Evolutionary conservation across 495 filamentous ascomycete species (phyloP).

Genomic region (Daldinia bambusicola): DNA sequence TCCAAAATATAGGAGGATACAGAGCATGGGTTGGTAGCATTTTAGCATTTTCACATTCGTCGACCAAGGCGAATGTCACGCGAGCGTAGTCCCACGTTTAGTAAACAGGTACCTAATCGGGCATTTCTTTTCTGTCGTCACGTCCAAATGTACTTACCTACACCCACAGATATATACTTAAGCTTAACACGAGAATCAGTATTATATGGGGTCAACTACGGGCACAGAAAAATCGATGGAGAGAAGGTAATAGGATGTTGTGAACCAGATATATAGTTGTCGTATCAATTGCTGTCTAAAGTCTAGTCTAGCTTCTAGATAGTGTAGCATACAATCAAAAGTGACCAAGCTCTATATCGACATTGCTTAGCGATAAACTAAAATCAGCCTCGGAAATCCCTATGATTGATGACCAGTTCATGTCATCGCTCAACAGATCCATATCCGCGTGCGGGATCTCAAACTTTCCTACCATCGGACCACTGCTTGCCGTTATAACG

Average conservation of each 20-base stretch:
- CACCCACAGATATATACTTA: not conserved
- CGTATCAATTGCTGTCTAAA: not conserved
- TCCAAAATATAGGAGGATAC: too few relatives aligned
- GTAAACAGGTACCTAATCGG: not conserved
- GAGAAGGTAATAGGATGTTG: not conserved
- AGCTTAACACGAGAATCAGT: not conserved
- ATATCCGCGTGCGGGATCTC: not conserved
- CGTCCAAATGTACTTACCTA: too few relatives aligned
- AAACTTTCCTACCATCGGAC: not conserved
- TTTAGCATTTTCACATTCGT: too few relatives aligned
- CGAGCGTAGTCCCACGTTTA: not conserved
- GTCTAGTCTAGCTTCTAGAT: not conserved
- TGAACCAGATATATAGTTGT: not conserved
- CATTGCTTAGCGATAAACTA: not conserved
- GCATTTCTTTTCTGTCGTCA: not conserved
- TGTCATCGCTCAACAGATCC: not conserved
- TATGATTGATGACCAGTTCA: conserved; percentile 8
- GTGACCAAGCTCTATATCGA: conserved; percentile 2
- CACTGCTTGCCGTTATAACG: not conserved
- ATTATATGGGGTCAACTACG: not conserved
- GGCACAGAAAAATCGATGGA: not conserved
- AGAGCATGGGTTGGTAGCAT: too few relatives aligned
- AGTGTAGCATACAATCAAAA: not conserved
- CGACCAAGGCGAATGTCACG: too few relatives aligned
- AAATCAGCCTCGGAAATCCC: not conserved